These are phyloP conservation scores for Fonsecaea monophora DNA, from an alignment of 2,329 filamentous ascomycete species.

Conservation along the genomic window DNA sequence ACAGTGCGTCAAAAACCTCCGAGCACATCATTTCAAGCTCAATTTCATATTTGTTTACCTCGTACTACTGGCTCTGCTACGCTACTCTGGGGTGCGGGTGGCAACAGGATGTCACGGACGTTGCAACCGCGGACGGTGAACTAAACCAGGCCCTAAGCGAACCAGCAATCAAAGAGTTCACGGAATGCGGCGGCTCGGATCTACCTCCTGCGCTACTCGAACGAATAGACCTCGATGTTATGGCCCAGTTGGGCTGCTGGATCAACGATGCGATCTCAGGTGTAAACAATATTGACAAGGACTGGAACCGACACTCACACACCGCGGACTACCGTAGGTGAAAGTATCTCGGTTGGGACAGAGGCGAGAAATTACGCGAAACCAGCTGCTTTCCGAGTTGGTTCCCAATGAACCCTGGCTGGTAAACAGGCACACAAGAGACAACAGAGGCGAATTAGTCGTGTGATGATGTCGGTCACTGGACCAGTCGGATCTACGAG, in stretches of 20 bases:
- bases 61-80: neutral
- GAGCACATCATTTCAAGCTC: neutral
- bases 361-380: conserved; percentile 7
- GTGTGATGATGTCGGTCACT: neutral
- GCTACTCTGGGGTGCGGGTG: neutral
- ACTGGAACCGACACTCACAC: neutral
- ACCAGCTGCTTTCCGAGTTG: neutral
- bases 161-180: conserved; percentile 3
- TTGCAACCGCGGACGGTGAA: neutral
- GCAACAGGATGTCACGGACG: neutral
- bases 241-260: neutral
- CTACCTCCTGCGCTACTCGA: neutral
- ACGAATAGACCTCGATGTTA: neutral
- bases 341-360: conserved; percentile 6
- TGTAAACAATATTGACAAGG: neutral
- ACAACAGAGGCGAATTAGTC: neutral
- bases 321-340: neutral
- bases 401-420: neutral
- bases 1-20: neutral
- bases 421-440: neutral
- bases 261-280: conserved; percentile 1
- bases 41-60: neutral
- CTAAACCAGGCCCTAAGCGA: conserved; percentile 2
- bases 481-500: neutral
- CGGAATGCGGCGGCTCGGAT: conserved; percentile 2